Evolutionary conservation across 768 basidiomycete species (phyloP).

Genomic region (Lactarius akahatsu): DNA sequence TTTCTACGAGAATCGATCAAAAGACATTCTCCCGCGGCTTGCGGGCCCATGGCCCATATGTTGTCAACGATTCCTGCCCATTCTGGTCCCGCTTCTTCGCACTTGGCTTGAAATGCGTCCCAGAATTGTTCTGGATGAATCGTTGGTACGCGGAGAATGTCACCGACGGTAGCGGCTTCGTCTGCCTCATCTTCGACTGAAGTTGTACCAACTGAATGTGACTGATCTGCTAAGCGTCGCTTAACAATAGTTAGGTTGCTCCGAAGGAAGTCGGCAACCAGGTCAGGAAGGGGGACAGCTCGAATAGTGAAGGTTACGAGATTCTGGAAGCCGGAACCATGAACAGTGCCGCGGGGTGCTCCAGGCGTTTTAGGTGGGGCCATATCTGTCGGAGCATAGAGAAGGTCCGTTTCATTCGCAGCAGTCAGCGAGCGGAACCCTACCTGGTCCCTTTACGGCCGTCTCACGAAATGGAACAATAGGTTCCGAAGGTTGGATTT

Average conservation of each 20-base stretch:
- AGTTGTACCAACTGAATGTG: constrained; percentile 37
- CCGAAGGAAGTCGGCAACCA: constrained; percentile 72
- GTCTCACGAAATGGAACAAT: constrained; percentile 99
- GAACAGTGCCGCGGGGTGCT: constrained; percentile 74
- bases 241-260: constrained; percentile 67
- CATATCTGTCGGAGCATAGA: constrained; percentile 62
- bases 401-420: constrained; percentile 1
- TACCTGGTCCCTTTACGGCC: constrained; percentile 76
- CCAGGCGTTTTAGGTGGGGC: constrained; percentile 72
- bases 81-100: constrained; percentile 66
- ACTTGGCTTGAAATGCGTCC: constrained; percentile 61
- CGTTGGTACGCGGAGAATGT: constrained; percentile 58
- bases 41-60: constrained; percentile 93
- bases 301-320: constrained; percentile 81
- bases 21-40: constrained; percentile 80
- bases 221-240: constrained; percentile 49
- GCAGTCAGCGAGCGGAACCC: constrained; percentile 18
- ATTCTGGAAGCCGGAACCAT: constrained; percentile 63
- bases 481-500: constrained; percentile 90
- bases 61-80: constrained; percentile 72
- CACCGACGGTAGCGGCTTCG: constrained; percentile 52
- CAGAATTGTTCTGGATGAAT: constrained; percentile 81
- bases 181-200: constrained; percentile 39
- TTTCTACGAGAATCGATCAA: constrained; percentile 70
- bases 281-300: constrained; percentile 74